Evolutionary conservation across 2,329 filamentous ascomycete genomes (phyloP).

Genomic region (Pseudogymnoascus sp.): DNA sequence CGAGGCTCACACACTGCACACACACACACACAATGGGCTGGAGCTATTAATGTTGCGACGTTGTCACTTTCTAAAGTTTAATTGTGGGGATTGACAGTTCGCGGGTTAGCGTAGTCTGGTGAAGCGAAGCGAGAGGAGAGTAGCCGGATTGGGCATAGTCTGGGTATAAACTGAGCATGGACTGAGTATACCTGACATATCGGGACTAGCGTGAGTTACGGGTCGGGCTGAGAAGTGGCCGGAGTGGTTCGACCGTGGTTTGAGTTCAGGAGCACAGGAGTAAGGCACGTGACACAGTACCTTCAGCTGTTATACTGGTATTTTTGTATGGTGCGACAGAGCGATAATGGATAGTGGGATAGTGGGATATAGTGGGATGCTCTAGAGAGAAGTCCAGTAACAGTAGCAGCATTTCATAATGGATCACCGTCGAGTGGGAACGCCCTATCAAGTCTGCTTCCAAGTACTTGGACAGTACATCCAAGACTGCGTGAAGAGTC

Average conservation of each 20-base stretch:
- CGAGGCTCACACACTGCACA: not conserved
- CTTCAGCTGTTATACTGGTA: no score
- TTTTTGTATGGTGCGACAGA: not conserved
- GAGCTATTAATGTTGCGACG: not conserved
- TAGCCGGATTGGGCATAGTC: not conserved
- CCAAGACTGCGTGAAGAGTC: not conserved
- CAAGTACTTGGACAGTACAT: not conserved
- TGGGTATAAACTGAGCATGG: no score
- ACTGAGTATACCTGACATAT: not conserved
- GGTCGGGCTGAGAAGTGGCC: not conserved
- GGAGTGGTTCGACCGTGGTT: not conserved
- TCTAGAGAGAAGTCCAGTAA: no score
- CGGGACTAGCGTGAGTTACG: not conserved
- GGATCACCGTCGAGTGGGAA: no score
- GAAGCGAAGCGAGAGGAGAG: not conserved
- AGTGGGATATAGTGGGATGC: not conserved
- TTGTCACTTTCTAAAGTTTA: constrained; percentile 1
- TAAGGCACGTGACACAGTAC: not conserved
- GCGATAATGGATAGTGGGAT: no score
- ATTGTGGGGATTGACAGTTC: not conserved
- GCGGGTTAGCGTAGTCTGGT: not conserved
- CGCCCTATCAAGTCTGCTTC: not conserved
- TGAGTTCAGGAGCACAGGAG: not conserved
- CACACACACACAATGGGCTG: not conserved
- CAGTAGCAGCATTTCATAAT: no score